Evolutionary conservation across 805 yeast genomes (phyloP), one percentile per base, ranked within the genome.

Genomic region (Lipomyces yamanashiensis): DNA sequence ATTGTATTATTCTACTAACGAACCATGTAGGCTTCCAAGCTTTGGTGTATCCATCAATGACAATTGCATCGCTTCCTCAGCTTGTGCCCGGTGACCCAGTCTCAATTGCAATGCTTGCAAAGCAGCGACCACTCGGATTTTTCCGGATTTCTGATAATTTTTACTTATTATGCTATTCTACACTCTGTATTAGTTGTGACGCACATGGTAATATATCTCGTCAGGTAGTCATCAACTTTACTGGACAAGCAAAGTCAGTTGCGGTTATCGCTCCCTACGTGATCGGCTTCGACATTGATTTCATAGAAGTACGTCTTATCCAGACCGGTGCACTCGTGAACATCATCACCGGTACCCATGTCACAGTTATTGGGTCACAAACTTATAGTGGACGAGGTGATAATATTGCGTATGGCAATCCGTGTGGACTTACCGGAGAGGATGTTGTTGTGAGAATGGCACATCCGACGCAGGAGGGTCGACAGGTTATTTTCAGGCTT

Each of bases 301-400:
- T 86, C 51, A 79, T 89, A 8, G 96, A 90, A 71, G 80, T 90
- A 1, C 85, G 92, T 78, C 81, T 85, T 41, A 77, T 87, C 34
- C 81, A 81, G 50, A 82, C 64, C 5, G 74, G 76, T 8, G 73
- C 74, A 43, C 69, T 79, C 23, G 82, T 81, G 44, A 96, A 90
- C 73, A 87, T 89, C 4, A 80, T 90, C 45, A 82, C 86, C 2
- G 93, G 93, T 21, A 88, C 86, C 72, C 89, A 85, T 68, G 82
- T 90, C 28, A 45, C 57, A 23, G 47, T 71, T 15, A 52, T 64
- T 44, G 60, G 61, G 12, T 23, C 33, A 8, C 63, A 39, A 17
- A 51, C 17, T 8, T 58, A 52, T 48, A 37, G 41, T 17, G 41
- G 37, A 9, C 48, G 36, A 6, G 40, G 23, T 2, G 50, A 44